These are phyloP conservation scores for Hansfordia pulvinata DNA, from an alignment of 2,329 filamentous ascomycete species.

Conservation along the genomic window DNA sequence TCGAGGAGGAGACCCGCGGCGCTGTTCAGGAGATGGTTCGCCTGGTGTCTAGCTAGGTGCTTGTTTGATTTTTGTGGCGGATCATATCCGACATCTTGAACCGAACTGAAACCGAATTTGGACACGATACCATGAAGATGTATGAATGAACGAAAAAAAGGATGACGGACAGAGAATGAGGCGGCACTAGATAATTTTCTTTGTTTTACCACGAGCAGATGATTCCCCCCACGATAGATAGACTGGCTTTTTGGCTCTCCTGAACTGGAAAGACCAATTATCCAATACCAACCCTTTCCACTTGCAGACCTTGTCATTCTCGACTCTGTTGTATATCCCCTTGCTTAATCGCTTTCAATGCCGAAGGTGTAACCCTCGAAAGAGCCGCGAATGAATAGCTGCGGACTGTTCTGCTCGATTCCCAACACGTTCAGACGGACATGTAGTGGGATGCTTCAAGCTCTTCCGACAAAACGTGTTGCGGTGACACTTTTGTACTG, in stretches of 20 bases:
- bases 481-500: too few species aligned
- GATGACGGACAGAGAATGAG: constrained; percentile 5
- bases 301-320: too few species aligned
- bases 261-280: too few species aligned
- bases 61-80: constrained; percentile 1
- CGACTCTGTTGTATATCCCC: too few species aligned
- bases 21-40: constrained; percentile 51
- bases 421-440: too few species aligned
- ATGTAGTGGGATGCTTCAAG: too few species aligned
- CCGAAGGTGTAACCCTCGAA: too few species aligned
- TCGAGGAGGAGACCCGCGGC: constrained; percentile 56
- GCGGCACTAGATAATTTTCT: constrained; percentile 5
- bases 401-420: too few species aligned
- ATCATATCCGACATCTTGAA: neutral
- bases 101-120: neutral
- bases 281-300: too few species aligned
- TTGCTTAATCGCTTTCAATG: constrained; percentile 1
- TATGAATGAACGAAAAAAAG: constrained; percentile 14
- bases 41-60: constrained; percentile 11
- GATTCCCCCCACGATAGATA: constrained; percentile 17
- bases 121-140: constrained; percentile 12
- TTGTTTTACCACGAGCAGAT: constrained; percentile 12
- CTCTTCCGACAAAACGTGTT: too few species aligned
- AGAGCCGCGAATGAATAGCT: too few species aligned
- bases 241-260: constrained; percentile 1